A percentile compares a stretch with the other conserved stretches of the same genome.
Evolutionary conservation across 352 stramenopile genomes (phyloP).

Genomic region (Pythium phragmitis): DNA sequence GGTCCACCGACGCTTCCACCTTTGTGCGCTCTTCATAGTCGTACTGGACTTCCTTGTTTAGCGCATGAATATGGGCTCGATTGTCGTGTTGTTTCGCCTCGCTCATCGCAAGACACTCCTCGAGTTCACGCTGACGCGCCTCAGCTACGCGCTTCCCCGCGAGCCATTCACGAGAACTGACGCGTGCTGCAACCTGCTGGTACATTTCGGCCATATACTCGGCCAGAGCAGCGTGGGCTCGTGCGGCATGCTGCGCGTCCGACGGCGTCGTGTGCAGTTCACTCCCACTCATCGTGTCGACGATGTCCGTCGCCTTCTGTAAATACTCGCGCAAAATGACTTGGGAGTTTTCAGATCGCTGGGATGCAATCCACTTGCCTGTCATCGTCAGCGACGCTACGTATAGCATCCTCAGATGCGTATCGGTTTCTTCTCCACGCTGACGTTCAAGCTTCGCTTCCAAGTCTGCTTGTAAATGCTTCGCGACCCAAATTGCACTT

Average conservation of each 20-base stretch:
- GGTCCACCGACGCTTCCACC: constrained; percentile 81
- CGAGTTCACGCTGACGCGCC: constrained; percentile 58
- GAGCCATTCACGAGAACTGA: constrained; percentile 90
- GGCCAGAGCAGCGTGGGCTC: constrained; percentile 85
- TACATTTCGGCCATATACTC: constrained; percentile 93
- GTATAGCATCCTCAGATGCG: constrained; percentile 50
- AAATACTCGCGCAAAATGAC: constrained; percentile 93
- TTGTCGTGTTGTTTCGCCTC: constrained; percentile 54
- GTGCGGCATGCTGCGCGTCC: constrained; percentile 54
- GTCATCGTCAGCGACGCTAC: constrained; percentile 73
- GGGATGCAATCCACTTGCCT: constrained; percentile 92
- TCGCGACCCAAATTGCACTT: constrained; percentile 74
- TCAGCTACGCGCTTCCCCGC: constrained; percentile 73
- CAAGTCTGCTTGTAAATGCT: constrained; percentile 53
- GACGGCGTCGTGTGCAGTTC: constrained; percentile 28
- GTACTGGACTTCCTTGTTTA: constrained; percentile 87
- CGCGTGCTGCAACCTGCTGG: constrained; percentile 79
- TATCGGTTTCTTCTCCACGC: constrained; percentile 12
- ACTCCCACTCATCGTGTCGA: constrained; percentile 41
- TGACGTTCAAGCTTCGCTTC: constrained; percentile 26
- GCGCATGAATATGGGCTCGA: constrained; percentile 63
- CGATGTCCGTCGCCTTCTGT: constrained; percentile 70
- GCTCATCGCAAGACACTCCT: constrained; percentile 63
- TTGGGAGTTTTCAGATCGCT: constrained; percentile 90
- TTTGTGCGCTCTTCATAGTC: constrained; percentile 86